Evolutionary conservation across 805 yeast genomes (phyloP), one percentile per base, ranked within the genome.

Genomic region (Saturnispora sekii): DNA sequence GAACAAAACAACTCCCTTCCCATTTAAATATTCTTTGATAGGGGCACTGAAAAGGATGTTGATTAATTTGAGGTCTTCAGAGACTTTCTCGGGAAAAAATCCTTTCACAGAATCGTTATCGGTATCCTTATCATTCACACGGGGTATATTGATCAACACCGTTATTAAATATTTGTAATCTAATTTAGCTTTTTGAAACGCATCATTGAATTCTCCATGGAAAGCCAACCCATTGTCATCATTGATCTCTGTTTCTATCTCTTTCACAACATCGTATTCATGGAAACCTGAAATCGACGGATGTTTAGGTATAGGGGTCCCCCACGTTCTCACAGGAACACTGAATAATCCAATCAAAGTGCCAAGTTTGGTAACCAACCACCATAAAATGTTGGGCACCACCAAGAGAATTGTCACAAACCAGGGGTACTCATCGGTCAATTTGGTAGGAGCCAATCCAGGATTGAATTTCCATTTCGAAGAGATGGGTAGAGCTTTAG

Each of bases 1-100:
- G 70, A 81, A 84, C 1, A 81, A 66, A 1, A 77, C 50, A n/a
- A 75, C 47, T 38, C 80, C 69, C 35, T 73, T 67, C 2, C 63
- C 62, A 36, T 60, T 58, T 38, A 69, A 49, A 38, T 62, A 58
- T 31, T 67, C 56, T 21, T 21, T 21, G 2, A 21, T 5, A 21
- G 26, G 26, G 26, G 4, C 26, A 5, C 26, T 21, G 26, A 21
- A 21, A 6, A 21, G 26, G 26, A 21, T 21, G 4, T 21, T 21
- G 8, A 21, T 21, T 21, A 21, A 21, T 21, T 21, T 21, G 26
- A 21, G 5, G 26, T 21, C 26, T 21, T 21, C 26, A 5, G 26
- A 21, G 26, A 21, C 26, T 21, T 21, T 2, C 26, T 21, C 26
- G 6, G 7, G 8, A 21, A 5, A 21, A 21, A 8, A 6, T 6